phyloP scores from a whole-genome alignment of 1,139 yeast genomes.

The Taphrina pruni region DNA sequence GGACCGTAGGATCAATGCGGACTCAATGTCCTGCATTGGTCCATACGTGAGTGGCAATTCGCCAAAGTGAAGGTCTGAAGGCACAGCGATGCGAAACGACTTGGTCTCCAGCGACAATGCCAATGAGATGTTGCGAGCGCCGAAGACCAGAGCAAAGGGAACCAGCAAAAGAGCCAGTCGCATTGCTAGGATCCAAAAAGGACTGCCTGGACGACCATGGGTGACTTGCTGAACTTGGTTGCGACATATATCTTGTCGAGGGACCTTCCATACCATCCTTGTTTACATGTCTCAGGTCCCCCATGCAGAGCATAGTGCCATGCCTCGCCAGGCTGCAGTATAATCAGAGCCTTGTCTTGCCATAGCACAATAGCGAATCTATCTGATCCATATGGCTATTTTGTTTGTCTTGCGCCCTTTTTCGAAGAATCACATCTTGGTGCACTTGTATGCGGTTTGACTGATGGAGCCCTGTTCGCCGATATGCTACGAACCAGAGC shows the following conservation, averaged over 20 bases:
- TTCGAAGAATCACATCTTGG: no score
- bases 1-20: neutral
- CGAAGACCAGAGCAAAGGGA: neutral
- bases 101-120: neutral
- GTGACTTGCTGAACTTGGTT: neutral
- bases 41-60: constrained; percentile 10
- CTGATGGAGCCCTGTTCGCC: no score
- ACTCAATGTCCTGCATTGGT: constrained; percentile 12
- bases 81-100: constrained; percentile 9
- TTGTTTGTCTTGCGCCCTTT: no score
- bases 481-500: no score
- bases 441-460: no score
- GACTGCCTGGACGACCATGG: no score
- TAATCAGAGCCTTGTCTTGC: neutral
- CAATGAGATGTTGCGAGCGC: no score
- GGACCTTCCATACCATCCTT: neutral
- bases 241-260: neutral
- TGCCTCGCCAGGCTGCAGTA: no score
- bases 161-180: constrained; percentile 8
- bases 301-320: neutral
- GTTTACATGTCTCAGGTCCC: neutral
- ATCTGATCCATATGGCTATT: neutral
- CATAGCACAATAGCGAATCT: neutral
- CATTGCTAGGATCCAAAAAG: neutral
- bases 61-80: constrained; percentile 14